phyloP scores from a whole-genome alignment of 176 grass and related monocot species.

The Cymbopogon citratus region DNA sequence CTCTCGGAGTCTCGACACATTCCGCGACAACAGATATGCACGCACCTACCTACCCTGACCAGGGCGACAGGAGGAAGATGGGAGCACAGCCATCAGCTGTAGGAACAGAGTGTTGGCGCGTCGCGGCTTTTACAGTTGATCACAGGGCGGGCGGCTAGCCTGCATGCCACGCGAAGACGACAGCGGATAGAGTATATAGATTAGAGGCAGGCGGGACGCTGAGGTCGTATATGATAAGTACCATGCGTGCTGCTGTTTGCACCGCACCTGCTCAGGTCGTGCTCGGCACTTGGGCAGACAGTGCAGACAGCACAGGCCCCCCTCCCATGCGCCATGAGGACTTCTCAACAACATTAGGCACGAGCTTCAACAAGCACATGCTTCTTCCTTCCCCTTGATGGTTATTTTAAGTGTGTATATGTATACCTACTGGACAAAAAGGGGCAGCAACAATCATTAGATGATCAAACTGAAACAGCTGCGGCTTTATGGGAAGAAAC shows the following conservation, averaged over 20 bases:
- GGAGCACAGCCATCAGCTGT: conserved; percentile 8
- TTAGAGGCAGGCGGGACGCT: neutral
- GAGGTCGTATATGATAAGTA: conserved; percentile 1
- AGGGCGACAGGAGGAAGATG: neutral
- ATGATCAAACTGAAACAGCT: conserved; percentile 42
- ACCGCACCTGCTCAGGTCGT: conserved; percentile 29
- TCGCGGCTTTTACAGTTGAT: conserved; percentile 21
- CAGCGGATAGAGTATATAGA: neutral
- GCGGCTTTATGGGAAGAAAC: conserved; percentile 39
- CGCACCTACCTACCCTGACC: conserved; percentile 1
- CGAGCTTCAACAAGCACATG: conserved; percentile 35
- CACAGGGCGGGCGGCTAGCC: neutral
- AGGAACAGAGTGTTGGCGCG: conserved; percentile 27
- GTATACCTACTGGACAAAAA: conserved; percentile 32
- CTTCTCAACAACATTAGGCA: conserved; percentile 47
- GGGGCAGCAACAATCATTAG: conserved; percentile 47
- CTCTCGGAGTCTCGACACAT: neutral
- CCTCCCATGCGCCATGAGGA: conserved; percentile 53
- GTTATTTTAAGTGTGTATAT: conserved; percentile 37
- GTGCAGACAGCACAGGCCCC: conserved; percentile 12
- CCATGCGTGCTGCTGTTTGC: neutral
- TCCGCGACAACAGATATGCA: conserved; percentile 9
- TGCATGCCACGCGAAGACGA: conserved; percentile 18
- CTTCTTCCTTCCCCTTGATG: conserved; percentile 27
- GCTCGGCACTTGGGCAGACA: conserved; percentile 22